Base-by-base conservation (phyloP, 129 eudicot species). In the Centella asiatica region DNA sequence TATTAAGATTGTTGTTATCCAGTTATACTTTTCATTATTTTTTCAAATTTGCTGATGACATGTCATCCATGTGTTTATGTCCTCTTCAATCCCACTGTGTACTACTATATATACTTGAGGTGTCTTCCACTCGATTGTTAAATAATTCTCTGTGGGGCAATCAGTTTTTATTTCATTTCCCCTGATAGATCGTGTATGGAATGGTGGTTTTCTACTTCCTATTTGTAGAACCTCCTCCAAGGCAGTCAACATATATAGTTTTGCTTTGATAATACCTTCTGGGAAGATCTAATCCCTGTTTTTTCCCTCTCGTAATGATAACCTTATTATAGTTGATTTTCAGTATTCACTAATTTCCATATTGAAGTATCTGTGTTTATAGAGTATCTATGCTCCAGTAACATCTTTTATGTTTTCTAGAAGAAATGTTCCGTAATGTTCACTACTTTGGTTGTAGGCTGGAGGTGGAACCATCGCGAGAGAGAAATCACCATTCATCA, bases 401-500 rank as follows among this genome's bases (percentile, higher is more conserved):
- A 34, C 18, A 20, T 6, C 34, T 56, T 19, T 13, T 7, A 0
- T 28, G 46, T 20, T 12, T 53, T 37, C 44, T 26, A 37, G 66
- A 66, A 59, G 47, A 47, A 59, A 54, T 45, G 57, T 36, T 57
- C 14, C 31, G 44, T 44, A 42, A 27, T 37, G 42, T 62, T 69
- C 61, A 58, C 65, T 68, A 64, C 25, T 58, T 65, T 80, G 61
- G 72, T 36, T 71, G 76, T 64, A 86, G 97, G 78, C 66, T 31
- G 77, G 75, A 64, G 80, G 69, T 67, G 78, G 85, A 78, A 63
- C 49, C 59, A 77, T 69, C 68, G 50, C 76, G 53, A 71, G 58
- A 70, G 70, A 77, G 65, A 76, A 71, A 60, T 56, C 60, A 37
- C 93, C 77, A 22, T 76, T 77, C 65, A 78, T 90, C 32, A 74